Conservation (phyloP, 176 grass and related monocot species). For the barley (Hordeum vulgare) region DNA sequence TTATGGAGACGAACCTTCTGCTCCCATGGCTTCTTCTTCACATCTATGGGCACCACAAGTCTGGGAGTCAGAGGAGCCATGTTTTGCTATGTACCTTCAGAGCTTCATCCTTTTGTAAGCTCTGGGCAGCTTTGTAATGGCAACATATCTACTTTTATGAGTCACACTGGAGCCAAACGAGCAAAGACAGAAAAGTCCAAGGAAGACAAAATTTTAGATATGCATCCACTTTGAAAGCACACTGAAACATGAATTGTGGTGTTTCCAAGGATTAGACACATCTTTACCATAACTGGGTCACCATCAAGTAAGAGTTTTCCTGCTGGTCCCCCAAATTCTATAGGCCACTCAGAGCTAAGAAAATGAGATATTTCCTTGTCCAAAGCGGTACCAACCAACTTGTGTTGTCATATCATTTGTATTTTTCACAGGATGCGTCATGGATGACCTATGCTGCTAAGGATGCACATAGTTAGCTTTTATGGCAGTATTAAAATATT, state of each 20-base stretch:
- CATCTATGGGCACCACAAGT: conserved; percentile 65
- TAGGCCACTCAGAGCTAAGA: conserved; percentile 12
- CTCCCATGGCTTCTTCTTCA: conserved; percentile 85
- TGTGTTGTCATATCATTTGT: conserved; percentile 23
- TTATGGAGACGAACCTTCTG: conserved; percentile 79
- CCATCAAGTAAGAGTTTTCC: conserved; percentile 17
- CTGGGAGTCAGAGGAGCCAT: conserved; percentile 78
- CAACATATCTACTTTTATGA: not conserved
- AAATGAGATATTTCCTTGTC: conserved; percentile 19
- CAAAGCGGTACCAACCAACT: conserved; percentile 15
- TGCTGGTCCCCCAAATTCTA: not conserved
- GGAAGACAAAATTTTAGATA: not conserved
- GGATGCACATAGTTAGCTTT: not conserved
- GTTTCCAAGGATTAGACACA: conserved; percentile 1
- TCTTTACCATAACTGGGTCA: conserved; percentile 16
- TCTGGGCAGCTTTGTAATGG: conserved; percentile 4
- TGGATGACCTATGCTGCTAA: conserved; percentile 4
- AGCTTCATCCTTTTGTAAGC: conserved; percentile 1
- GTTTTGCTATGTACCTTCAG: not conserved
- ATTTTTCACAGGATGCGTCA: conserved; percentile 5
- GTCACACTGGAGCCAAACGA: not conserved
- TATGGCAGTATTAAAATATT: conserved; percentile 15
- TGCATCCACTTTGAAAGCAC: not conserved
- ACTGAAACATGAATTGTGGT: not conserved
- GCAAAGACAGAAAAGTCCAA: conserved; percentile 7